Percentiles rank a stretch among this genome's conserved stretches.
Conservation (phyloP, 2,329 filamentous ascomycete genomes). For the Ophiocordyceps robertsii region DNA sequence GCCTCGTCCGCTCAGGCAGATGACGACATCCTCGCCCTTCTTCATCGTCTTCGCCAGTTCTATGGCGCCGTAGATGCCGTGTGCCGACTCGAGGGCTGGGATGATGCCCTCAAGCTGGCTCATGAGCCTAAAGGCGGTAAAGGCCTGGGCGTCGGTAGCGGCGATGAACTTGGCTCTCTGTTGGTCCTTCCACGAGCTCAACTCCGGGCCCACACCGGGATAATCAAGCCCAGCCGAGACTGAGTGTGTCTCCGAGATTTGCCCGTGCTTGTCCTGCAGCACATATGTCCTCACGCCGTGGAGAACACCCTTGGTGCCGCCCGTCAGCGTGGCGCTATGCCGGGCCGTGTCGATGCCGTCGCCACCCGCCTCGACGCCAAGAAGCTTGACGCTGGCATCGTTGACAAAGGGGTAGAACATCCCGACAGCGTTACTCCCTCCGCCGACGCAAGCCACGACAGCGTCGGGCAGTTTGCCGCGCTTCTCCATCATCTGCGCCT, state of each 20-base stretch:
- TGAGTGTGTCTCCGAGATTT: constrained; percentile 91
- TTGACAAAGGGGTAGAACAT: constrained; percentile 97
- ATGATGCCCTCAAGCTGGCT: constrained; percentile 92
- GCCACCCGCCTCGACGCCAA: constrained; percentile 91
- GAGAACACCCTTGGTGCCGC: constrained; percentile 80
- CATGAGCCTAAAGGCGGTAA: constrained; percentile 73
- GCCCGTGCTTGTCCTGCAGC: constrained; percentile 81
- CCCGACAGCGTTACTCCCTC: constrained; percentile 86
- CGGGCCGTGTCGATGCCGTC: constrained; percentile 77
- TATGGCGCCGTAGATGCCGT: constrained; percentile 81
- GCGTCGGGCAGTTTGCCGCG: constrained; percentile 86
- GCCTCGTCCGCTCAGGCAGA: constrained; percentile 83
- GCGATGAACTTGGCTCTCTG: constrained; percentile 77
- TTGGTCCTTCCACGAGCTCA: constrained; percentile 85
- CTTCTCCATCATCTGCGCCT: constrained; percentile 74
- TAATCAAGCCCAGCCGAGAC: constrained; percentile 95
- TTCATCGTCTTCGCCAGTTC: constrained; percentile 87
- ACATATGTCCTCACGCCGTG: constrained; percentile 96
- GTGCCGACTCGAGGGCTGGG: constrained; percentile 83
- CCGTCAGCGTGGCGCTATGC: constrained; percentile 78
- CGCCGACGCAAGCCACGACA: constrained; percentile 91
- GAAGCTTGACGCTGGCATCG: constrained; percentile 70
- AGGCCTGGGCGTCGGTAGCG: constrained; percentile 83
- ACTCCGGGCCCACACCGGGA: constrained; percentile 87
- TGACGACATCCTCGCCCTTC: constrained; percentile 79